Percentiles rank a stretch among this genome's conserved stretches.
phyloP scores from a whole-genome alignment of 306 rosid genomes.

The Lathyrus sativus region DNA sequence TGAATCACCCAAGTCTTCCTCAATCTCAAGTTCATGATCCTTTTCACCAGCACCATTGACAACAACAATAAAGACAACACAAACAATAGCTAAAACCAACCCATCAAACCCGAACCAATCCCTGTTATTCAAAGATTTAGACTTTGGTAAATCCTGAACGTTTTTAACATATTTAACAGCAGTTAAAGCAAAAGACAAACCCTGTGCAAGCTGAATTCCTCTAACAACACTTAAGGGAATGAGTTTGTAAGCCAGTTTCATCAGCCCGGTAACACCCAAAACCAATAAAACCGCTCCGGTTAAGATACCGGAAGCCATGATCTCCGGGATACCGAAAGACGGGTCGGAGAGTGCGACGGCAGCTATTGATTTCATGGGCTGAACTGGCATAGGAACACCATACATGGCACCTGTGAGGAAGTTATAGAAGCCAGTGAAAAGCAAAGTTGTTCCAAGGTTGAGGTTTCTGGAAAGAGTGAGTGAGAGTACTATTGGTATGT shows the following conservation, averaged over 20 bases:
- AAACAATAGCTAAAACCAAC: constrained; percentile 54
- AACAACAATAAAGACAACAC: constrained; percentile 57
- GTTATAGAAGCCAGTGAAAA: constrained; percentile 72
- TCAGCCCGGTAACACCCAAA: constrained; percentile 64
- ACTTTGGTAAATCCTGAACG: constrained; percentile 54
- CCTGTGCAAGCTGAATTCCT: constrained; percentile 79
- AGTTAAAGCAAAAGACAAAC: constrained; percentile 67
- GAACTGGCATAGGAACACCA: constrained; percentile 88
- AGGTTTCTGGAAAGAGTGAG: constrained; percentile 60
- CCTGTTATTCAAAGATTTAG: constrained; percentile 47
- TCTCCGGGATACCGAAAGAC: constrained; percentile 57
- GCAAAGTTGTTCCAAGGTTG: constrained; percentile 74
- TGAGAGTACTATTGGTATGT: constrained; percentile 71
- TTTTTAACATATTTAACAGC: constrained; percentile 63
- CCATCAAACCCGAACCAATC: constrained; percentile 78
- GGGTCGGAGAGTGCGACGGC: constrained; percentile 62
- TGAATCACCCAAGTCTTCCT: not conserved
- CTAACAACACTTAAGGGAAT: constrained; percentile 67
- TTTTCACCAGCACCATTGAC: constrained; percentile 66
- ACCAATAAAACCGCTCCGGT: constrained; percentile 57
- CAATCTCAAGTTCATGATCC: not conserved
- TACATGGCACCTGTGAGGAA: constrained; percentile 69
- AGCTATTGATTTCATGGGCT: constrained; percentile 84
- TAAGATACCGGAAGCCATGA: constrained; percentile 76
- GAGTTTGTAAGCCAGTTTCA: constrained; percentile 57